These are phyloP conservation scores for Lonicera japonica DNA, from an alignment of 129 eudicot species.

Conservation along the genomic window DNA sequence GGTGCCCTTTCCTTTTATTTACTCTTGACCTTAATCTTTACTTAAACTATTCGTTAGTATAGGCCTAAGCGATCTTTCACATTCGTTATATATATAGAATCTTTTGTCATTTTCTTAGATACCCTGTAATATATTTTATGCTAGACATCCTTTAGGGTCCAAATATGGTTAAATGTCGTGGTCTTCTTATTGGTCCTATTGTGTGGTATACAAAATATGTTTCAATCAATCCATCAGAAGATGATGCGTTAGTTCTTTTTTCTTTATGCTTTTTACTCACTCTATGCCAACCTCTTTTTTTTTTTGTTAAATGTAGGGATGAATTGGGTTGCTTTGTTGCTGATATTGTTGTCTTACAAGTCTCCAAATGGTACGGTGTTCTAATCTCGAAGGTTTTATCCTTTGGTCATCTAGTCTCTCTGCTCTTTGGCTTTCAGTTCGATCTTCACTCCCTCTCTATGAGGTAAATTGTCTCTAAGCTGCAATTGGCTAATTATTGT, in stretches of 20 bases:
- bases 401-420: slow-evolving; percentile 67
- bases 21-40: no score
- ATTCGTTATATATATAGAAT: no score
- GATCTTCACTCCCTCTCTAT: slow-evolving; percentile 79
- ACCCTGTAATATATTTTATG: no score
- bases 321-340: slow-evolving; percentile 86
- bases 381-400: slow-evolving; percentile 60
- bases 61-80: no score
- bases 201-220: background rate
- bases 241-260: background rate
- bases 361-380: slow-evolving; percentile 89
- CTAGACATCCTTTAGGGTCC: no score
- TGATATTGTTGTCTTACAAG: slow-evolving; percentile 66
- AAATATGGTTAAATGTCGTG: no score
- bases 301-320: slow-evolving; percentile 78
- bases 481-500: slow-evolving; percentile 1
- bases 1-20: no score
- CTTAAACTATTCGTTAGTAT: no score
- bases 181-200: background rate
- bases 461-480: slow-evolving; percentile 37
- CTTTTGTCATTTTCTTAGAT: no score
- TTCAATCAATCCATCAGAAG: background rate
- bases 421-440: slow-evolving; percentile 88
- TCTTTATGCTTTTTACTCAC: background rate
- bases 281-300: background rate